Conservation (phyloP, 345 rosid species). For the Kernera saxatilis region DNA sequence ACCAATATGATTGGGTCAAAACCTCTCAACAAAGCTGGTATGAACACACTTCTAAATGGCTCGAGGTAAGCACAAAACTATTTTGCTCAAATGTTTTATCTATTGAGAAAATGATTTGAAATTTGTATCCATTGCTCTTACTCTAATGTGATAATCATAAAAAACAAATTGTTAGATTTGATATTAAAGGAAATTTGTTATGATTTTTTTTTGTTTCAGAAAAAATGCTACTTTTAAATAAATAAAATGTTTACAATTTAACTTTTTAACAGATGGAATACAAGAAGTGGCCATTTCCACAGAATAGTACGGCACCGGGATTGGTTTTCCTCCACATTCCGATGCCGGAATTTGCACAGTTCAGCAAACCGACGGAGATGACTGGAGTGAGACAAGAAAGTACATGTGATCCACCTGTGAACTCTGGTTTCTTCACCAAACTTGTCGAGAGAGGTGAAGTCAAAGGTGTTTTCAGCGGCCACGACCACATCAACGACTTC, state of each 20-base stretch:
- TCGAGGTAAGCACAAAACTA: slow-evolving; percentile 37
- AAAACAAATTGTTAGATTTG: no score
- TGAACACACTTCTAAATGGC: slow-evolving; percentile 65
- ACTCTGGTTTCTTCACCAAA: slow-evolving; percentile 86
- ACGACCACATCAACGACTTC: slow-evolving; percentile 87
- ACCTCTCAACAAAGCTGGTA: slow-evolving; percentile 87
- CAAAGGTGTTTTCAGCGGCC: slow-evolving; percentile 85
- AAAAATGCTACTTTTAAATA: background rate
- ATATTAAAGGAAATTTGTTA: background rate
- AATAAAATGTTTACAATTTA: background rate
- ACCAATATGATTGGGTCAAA: slow-evolving; percentile 72
- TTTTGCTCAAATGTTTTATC: background rate
- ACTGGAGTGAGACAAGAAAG: slow-evolving; percentile 70
- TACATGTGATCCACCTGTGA: slow-evolving; percentile 60
- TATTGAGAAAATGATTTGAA: background rate
- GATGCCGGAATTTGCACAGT: slow-evolving; percentile 60
- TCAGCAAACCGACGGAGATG: slow-evolving; percentile 49
- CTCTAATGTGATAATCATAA: background rate
- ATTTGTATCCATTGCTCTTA: background rate
- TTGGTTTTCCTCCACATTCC: slow-evolving; percentile 90
- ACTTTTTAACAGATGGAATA: slow-evolving; percentile 46
- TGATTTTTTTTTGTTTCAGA: background rate
- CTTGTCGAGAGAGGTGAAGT: slow-evolving; percentile 76
- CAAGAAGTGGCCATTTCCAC: slow-evolving; percentile 48
- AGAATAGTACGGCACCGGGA: slow-evolving; percentile 72